Conservation (phyloP, 1,139 yeast species). For the Nadsonia commutata region DNA sequence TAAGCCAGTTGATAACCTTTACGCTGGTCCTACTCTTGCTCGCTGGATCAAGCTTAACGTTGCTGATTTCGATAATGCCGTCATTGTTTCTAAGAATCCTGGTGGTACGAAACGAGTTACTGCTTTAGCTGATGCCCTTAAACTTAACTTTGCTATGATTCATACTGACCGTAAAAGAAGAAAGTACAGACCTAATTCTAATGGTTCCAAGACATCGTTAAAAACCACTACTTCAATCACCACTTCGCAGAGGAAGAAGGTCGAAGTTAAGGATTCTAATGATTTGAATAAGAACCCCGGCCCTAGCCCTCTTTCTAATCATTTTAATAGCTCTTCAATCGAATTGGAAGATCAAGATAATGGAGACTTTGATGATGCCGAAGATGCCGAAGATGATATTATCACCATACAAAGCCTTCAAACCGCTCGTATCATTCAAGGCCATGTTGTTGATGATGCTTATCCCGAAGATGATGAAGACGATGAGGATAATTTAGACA, state of each 20-base stretch:
- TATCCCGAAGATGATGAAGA: constrained; percentile 26
- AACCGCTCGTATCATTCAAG: constrained; percentile 91
- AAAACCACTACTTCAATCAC: too few relatives aligned
- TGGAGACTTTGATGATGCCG: constrained; percentile 31
- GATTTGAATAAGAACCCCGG: background rate
- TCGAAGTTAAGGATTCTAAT: background rate
- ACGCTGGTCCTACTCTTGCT: constrained; percentile 93
- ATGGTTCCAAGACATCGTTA: background rate
- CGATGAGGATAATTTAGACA: constrained; percentile 8
- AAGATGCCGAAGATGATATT: constrained; percentile 51
- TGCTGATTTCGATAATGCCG: constrained; percentile 66
- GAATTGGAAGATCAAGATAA: constrained; percentile 6
- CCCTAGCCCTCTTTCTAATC: background rate
- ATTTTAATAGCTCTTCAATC: background rate
- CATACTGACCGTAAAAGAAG: constrained; percentile 94
- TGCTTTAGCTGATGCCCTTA: constrained; percentile 86
- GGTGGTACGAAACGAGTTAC: constrained; percentile 98
- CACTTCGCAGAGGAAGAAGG: background rate
- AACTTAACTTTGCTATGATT: constrained; percentile 96
- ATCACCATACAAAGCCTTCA: constrained; percentile 70
- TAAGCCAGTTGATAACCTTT: constrained; percentile 90
- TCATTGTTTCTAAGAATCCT: constrained; percentile 91
- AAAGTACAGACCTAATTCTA: constrained; percentile 18
- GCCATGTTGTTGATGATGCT: constrained; percentile 93
- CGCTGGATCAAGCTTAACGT: constrained; percentile 91